These are phyloP conservation scores for Eimeria praecox DNA, from an alignment of 169 alveolate genomes.

Conservation along the genomic window DNA sequence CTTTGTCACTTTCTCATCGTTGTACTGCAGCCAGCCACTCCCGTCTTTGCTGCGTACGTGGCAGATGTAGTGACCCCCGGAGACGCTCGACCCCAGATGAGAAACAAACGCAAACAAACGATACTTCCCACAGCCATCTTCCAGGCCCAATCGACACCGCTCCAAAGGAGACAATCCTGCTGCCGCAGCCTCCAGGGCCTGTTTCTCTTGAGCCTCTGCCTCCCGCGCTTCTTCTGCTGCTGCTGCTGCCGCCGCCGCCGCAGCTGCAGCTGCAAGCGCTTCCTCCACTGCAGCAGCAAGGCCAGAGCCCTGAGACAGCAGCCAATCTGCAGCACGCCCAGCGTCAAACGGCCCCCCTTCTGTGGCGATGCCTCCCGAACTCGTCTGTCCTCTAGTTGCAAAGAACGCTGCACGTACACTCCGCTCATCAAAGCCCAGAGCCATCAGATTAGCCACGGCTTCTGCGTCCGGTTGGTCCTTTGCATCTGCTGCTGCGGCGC, in stretches of 20 bases:
- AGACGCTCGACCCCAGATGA: slow-evolving; percentile 92
- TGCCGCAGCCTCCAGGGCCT: slow-evolving; percentile 31
- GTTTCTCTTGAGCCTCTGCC: slow-evolving; percentile 28
- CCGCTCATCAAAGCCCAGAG: slow-evolving; percentile 66
- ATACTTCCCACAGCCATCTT: slow-evolving; percentile 84
- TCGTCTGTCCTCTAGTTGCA: slow-evolving; percentile 16
- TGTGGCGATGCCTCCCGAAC: not conserved
- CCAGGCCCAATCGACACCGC: slow-evolving; percentile 47
- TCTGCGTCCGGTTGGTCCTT: slow-evolving; percentile 65
- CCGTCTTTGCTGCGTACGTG: slow-evolving; percentile 86
- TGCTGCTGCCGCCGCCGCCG: slow-evolving; percentile 53
- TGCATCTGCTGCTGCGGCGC: slow-evolving; percentile 7
- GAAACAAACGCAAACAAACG: slow-evolving; percentile 90
- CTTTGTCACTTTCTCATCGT: slow-evolving; percentile 78
- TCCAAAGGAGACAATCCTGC: slow-evolving; percentile 45
- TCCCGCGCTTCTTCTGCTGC: slow-evolving; percentile 17
- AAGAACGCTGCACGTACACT: slow-evolving; percentile 44
- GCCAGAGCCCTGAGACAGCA: slow-evolving; percentile 52
- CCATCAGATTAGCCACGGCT: slow-evolving; percentile 18
- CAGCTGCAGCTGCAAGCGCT: slow-evolving; percentile 50
- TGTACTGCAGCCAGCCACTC: slow-evolving; percentile 82
- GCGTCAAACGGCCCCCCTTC: not conserved
- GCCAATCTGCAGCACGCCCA: slow-evolving; percentile 82
- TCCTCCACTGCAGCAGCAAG: slow-evolving; percentile 76
- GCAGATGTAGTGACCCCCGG: slow-evolving; percentile 93